phyloP scores from a whole-genome alignment of 495 filamentous ascomycete genomes.

The Neurospora sp. region DNA sequence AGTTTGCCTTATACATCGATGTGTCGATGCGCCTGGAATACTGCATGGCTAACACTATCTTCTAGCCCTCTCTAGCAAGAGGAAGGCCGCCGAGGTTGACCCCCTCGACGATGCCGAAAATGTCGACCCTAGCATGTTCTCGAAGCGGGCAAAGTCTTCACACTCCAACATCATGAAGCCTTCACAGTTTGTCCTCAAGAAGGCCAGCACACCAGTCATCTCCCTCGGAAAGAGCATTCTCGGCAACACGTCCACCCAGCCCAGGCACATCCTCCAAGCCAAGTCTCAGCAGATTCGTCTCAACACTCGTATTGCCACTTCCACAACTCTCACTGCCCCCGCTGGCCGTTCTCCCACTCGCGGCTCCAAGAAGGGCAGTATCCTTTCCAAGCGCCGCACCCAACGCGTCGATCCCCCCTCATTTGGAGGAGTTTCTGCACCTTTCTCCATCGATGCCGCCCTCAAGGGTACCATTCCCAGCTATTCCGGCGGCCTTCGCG shows the following conservation, averaged over 20 bases:
- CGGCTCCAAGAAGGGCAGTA: constrained; percentile 39
- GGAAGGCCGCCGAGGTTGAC: constrained; percentile 34
- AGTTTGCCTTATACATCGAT: background rate
- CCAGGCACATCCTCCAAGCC: constrained; percentile 34
- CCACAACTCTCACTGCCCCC: constrained; percentile 41
- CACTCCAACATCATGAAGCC: constrained; percentile 36
- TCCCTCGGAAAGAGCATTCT: constrained; percentile 16
- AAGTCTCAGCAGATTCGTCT: constrained; percentile 34
- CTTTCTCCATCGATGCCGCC: constrained; percentile 73
- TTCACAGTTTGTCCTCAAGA: constrained; percentile 31
- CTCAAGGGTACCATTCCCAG: constrained; percentile 56
- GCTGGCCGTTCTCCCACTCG: constrained; percentile 54
- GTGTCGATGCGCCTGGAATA: background rate
- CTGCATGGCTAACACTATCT: constrained; percentile 5
- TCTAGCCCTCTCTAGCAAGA: constrained; percentile 32
- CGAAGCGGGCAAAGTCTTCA: constrained; percentile 60
- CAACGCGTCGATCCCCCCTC: constrained; percentile 50
- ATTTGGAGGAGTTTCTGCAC: constrained; percentile 30
- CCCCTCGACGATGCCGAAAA: constrained; percentile 65
- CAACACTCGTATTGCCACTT: constrained; percentile 27
- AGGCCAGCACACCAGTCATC: constrained; percentile 23
- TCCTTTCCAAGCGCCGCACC: constrained; percentile 53
- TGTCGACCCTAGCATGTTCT: constrained; percentile 58
- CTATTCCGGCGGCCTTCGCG: constrained; percentile 31
- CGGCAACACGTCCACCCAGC: constrained; percentile 20